Conservation (phyloP, 768 basidiomycete genomes). For the Tylopilus sp. region DNA sequence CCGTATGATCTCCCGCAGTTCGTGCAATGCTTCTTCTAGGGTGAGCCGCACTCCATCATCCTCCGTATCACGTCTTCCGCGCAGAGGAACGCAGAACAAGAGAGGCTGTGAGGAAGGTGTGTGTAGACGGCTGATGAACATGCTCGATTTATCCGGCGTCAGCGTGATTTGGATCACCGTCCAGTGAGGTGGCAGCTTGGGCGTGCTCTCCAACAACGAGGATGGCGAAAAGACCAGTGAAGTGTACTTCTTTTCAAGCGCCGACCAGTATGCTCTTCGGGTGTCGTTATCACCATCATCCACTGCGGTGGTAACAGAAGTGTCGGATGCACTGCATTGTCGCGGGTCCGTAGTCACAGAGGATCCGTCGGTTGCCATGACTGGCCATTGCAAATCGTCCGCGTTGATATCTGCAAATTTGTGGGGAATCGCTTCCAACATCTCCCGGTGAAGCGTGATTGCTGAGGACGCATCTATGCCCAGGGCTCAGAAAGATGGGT, state of each 20-base stretch:
- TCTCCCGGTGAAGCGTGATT: conserved; percentile 79
- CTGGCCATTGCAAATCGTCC: conserved; percentile 80
- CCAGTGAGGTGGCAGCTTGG: conserved; percentile 71
- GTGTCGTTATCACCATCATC: conserved; percentile 37
- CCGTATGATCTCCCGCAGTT: conserved; percentile 78
- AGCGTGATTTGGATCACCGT: conserved; percentile 80
- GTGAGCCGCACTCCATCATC: conserved; percentile 72
- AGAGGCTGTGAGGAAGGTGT: conserved; percentile 53
- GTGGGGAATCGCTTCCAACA: conserved; percentile 74
- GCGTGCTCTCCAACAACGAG: conserved; percentile 39
- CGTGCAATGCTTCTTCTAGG: conserved; percentile 67
- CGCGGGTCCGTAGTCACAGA: conserved; percentile 27
- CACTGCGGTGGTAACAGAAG: conserved; percentile 14
- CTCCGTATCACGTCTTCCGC: conserved; percentile 72
- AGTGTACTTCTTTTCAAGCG: conserved; percentile 52
- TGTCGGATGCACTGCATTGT: conserved; percentile 18
- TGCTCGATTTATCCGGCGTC: conserved; percentile 75
- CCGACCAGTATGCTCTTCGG: conserved; percentile 58
- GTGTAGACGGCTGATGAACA: conserved; percentile 81
- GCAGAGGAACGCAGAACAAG: conserved; percentile 86
- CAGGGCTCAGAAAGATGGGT: background rate
- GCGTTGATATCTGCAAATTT: conserved; percentile 51
- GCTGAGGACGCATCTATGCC: conserved; percentile 66
- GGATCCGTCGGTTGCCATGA: conserved; percentile 43
- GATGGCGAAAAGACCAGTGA: conserved; percentile 23